phyloP scores from a whole-genome alignment of 2,329 filamentous ascomycete species.

The Fusarium acutatum region DNA sequence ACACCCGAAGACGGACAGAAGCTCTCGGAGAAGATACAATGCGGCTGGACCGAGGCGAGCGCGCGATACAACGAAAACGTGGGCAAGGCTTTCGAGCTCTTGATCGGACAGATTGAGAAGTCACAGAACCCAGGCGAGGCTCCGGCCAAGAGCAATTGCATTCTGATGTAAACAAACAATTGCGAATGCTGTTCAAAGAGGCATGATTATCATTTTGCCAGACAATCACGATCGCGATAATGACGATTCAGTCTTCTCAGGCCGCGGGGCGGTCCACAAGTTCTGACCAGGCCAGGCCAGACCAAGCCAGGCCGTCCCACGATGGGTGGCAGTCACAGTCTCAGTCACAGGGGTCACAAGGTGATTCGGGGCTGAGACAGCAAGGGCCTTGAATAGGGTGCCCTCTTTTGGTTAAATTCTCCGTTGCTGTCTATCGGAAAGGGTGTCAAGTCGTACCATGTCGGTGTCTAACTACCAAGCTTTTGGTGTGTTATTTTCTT shows the following conservation, averaged over 20 bases:
- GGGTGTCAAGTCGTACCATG: conserved; percentile 11
- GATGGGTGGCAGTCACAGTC: conserved; percentile 7
- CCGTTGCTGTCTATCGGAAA: conserved; percentile 9
- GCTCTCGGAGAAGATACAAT: conserved; percentile 86
- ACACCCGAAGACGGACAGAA: conserved; percentile 84
- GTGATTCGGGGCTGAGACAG: conserved; percentile 21
- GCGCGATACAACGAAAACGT: conserved; percentile 96
- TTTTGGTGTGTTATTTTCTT: conserved; percentile 7
- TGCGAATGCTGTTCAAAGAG: neutral
- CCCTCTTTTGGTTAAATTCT: conserved; percentile 30
- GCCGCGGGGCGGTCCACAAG: conserved; percentile 30
- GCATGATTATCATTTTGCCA: neutral
- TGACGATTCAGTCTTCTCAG: neutral
- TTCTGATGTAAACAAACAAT: conserved; percentile 73
- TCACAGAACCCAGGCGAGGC: conserved; percentile 89
- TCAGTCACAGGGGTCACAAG: conserved; percentile 17
- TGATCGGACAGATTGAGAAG: conserved; percentile 96
- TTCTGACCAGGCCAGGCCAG: neutral
- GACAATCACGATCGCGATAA: conserved; percentile 16
- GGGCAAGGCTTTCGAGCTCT: conserved; percentile 87
- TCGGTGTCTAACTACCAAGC: neutral
- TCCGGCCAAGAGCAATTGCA: conserved; percentile 81
- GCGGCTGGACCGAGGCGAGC: conserved; percentile 93
- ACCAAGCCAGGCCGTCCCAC: conserved; percentile 9
- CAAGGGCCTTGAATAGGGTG: conserved; percentile 18